Base-by-base conservation (phyloP, 1,284 basidiomycete genomes). In the Athelia psychrophila region DNA sequence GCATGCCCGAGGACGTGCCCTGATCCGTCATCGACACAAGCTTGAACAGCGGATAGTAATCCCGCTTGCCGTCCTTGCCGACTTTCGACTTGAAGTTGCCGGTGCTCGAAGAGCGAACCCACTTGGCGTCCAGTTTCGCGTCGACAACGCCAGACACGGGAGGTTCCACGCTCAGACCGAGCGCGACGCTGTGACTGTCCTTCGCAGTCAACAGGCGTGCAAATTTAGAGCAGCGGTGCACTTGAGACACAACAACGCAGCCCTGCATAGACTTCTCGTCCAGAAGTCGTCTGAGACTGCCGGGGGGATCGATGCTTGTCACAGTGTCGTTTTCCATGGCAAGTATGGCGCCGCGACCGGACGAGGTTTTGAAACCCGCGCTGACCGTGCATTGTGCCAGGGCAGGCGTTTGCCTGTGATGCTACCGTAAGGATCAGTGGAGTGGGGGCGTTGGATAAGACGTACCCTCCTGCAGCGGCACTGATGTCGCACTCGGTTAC, bases 211-310 rank as follows among this genome's bases (percentile, higher is more conserved):
- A 60, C 46, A 62, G 57, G 12, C 64, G 62, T 5, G 65, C 65
- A 52, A 64, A 68, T 5, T 65, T 64, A 3, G 62, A 58, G 53
- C 63, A 65, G 12, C 50, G 49, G 51, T 68, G 66, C 12, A 64
- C 63, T 50, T 68, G 63, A 13, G 66, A 66, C 12, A 68, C 65
- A 46, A 67, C 51, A 30, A 66, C 65, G 23, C 51, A 44, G 19
- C 54, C 59, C 23, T 56, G 57, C 47, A 63, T 59, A 5, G 44
- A 51, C 1, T 55, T 15, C 27, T 60, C 61, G 13, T 60, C 50
- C 2, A 65, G 59, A 1, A 68, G 63, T 6, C 52, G 55, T n/a
- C 62, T 49, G 24, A 68, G 64, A 25, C 54, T 54, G 13, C 56
- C 59, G 1, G 65, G 57, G 1, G 62, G 59, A 25, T 63, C 56